A percentile compares a stretch with the other conserved stretches of the same genome.
Evolutionary conservation across 352 stramenopile species (phyloP).

Genomic region (Globisporangium acanthophoron): DNA sequence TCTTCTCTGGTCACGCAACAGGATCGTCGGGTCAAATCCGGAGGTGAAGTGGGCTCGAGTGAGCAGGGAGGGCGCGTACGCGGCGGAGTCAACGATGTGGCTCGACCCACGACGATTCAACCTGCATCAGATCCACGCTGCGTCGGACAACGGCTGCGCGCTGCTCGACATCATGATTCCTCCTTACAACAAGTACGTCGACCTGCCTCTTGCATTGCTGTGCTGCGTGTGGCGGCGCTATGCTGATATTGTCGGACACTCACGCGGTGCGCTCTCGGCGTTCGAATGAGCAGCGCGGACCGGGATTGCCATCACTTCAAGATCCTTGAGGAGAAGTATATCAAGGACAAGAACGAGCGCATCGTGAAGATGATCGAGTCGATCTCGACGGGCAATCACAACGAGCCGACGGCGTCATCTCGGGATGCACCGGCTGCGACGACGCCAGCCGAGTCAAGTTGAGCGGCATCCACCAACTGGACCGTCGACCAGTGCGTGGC

Average conservation of each 20-base stretch:
- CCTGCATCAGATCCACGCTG: conserved; percentile 73
- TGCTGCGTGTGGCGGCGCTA: neutral
- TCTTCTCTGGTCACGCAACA: conserved; percentile 4
- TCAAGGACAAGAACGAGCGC: conserved; percentile 36
- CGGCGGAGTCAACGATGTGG: conserved; percentile 67
- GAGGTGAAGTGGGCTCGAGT: conserved; percentile 58
- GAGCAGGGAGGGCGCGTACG: conserved; percentile 51
- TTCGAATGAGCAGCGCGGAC: conserved; percentile 34
- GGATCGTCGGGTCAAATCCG: conserved; percentile 27
- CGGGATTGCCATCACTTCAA: conserved; percentile 77
- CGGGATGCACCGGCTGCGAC: neutral
- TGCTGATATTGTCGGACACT: neutral
- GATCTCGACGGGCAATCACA: conserved; percentile 64
- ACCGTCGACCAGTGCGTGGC: too few species aligned
- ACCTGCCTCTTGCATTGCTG: neutral
- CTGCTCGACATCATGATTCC: conserved; percentile 83
- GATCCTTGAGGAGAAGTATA: conserved; percentile 49
- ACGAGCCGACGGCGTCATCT: conserved; percentile 22
- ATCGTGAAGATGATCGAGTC: conserved; percentile 73
- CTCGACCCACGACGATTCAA: conserved; percentile 79
- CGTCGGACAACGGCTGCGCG: conserved; percentile 63
- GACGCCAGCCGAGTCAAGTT: conserved; percentile 1
- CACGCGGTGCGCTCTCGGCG: conserved; percentile 1
- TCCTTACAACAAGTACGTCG: conserved; percentile 78
- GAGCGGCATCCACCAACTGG: neutral